phyloP scores from a whole-genome alignment of 164 flowering plant species.

The Kingdonia uniflora region DNA sequence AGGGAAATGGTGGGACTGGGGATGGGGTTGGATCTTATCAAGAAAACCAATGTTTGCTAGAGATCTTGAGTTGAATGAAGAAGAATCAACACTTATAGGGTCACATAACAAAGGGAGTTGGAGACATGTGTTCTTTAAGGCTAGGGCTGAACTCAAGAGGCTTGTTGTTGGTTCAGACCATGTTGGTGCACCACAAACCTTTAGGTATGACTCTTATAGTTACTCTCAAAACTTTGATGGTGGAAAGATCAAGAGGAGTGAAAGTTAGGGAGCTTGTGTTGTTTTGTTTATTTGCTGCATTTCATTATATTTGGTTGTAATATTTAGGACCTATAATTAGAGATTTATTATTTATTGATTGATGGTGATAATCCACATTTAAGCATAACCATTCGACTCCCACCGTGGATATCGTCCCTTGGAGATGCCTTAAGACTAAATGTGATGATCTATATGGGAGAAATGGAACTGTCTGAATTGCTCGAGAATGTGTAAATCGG shows the following conservation, averaged over 20 bases:
- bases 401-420: no score
- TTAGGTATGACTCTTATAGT: slow-evolving; percentile 32
- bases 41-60: slow-evolving; percentile 51
- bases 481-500: no score
- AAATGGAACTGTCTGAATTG: no score
- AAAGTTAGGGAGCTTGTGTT: neutral
- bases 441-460: no score
- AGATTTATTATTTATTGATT: neutral
- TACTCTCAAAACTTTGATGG: slow-evolving; percentile 36
- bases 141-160: slow-evolving; percentile 40
- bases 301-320: neutral
- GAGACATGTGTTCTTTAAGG: slow-evolving; percentile 59
- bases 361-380: neutral
- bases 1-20: slow-evolving; percentile 71
- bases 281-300: neutral
- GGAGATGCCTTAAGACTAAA: no score
- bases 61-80: slow-evolving; percentile 85
- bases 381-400: no score
- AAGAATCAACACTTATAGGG: slow-evolving; percentile 41
- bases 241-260: slow-evolving; percentile 7
- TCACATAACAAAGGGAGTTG: slow-evolving; percentile 48
- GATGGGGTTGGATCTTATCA: slow-evolving; percentile 70
- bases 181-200: slow-evolving; percentile 38
- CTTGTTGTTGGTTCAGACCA: slow-evolving; percentile 27
- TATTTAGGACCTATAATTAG: neutral